Percentiles rank a stretch among this genome's conserved stretches.
phyloP scores from a whole-genome alignment of 139 green algal species.

The Coccomyxa sp. region DNA sequence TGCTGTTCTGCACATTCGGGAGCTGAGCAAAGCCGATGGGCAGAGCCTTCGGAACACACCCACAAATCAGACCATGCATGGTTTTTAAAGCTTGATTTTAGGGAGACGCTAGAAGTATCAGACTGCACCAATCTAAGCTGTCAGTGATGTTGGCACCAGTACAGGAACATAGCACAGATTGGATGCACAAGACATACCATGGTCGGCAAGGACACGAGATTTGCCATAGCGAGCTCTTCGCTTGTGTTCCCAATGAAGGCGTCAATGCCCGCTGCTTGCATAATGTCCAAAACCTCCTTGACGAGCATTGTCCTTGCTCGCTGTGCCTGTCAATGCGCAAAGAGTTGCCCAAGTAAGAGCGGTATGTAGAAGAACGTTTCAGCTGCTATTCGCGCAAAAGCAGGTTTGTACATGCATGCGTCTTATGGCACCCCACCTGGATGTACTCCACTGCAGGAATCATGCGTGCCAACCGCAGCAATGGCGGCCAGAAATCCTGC shows the following conservation, averaged over 20 bases:
- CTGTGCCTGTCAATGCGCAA: conserved; percentile 10
- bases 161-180: too few species aligned
- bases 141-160: too few species aligned
- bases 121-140: too few species aligned
- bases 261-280: conserved; percentile 10
- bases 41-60: background rate
- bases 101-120: too few species aligned
- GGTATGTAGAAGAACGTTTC: background rate
- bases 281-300: background rate
- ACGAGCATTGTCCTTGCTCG: conserved; percentile 6
- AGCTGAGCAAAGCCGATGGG: conserved; percentile 3
- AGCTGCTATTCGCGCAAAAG: background rate
- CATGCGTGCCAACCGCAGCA: conserved; percentile 16
- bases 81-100: too few species aligned
- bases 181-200: background rate
- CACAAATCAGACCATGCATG: too few species aligned
- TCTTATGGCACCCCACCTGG: conserved; percentile 5
- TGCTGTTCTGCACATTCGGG: background rate
- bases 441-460: conserved; percentile 34
- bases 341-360: background rate
- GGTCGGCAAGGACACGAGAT: conserved; percentile 7
- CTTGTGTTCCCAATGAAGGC: conserved; percentile 14
- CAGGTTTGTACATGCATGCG: background rate
- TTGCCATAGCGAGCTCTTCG: conserved; percentile 8
- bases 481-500: conserved; percentile 22